Base-by-base conservation (phyloP, 257 asterid species). In the Scutellaria minor region DNA sequence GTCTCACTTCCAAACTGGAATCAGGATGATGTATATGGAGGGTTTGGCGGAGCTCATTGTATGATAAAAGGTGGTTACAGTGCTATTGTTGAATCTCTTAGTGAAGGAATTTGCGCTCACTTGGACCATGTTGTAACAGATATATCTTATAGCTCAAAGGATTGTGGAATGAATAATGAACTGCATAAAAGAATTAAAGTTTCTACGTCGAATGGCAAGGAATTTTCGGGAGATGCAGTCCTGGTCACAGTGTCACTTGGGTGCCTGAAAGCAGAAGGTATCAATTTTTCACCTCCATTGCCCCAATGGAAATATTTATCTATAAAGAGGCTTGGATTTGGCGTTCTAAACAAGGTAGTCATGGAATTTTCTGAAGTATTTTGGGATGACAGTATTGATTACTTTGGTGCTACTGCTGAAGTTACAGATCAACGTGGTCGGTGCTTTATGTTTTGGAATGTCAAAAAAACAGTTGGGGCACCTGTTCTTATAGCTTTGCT, bases 11-110 rank as follows among this genome's bases (percentile, higher is more conserved):
- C 98, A 18, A 70, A 92, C 76, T 95, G 99, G 99, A 95, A 95
- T 74, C 99, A 95, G 74, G 99, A 95, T 82, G 99, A 95, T 76
- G 81, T 76, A 54, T 95, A 86, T 71, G 99, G 99, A 77, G 99
- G 99, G 72, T 95, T 95, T 77, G 99, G 99, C 20, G 99, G 99
- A 75, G 97, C 99, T 70, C 99, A 95, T 85, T 95, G 99, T 80
- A 95, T 95, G 99, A 90, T 95, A 60, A 87, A 92, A 87, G 99
- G 99, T 73, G 99, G 99, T 58, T 95, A 95, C 70, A 85, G 99
- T 72, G 73, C 94, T 40, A 91, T 95, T 77, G 87, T 90, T 75
- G 98, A 95, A 75, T 90, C 99, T 12, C 87, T 95, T 55, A 90
- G 82, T 11, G 86, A 88, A 78, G 99, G 97, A 79, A 85, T 95